Evolutionary conservation across 495 filamentous ascomycete genomes (phyloP).

Genomic region (Talaromyces proteolyticus): DNA sequence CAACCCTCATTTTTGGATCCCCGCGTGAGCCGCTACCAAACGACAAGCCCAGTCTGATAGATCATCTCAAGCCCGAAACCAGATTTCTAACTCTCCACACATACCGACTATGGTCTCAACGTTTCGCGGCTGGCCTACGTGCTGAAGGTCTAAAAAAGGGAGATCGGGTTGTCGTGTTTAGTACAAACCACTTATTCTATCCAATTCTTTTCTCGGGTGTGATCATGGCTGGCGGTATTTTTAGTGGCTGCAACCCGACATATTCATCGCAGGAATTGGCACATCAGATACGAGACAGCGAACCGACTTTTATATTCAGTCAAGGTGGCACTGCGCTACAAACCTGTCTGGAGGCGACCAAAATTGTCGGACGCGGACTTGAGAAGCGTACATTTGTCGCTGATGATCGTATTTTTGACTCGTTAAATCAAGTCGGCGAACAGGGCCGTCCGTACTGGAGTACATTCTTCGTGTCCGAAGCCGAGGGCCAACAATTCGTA

Average conservation of each 20-base stretch:
- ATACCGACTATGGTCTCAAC: constrained; percentile 65
- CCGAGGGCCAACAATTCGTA: neutral
- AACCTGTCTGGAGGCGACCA: constrained; percentile 6
- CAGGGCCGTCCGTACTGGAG: constrained; percentile 17
- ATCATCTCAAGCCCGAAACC: constrained; percentile 45
- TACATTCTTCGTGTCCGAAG: constrained; percentile 20
- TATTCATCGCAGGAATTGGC: constrained; percentile 35
- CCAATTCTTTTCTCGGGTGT: constrained; percentile 63
- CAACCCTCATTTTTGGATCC: constrained; percentile 42
- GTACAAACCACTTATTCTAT: constrained; percentile 68
- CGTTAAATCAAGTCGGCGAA: constrained; percentile 19
- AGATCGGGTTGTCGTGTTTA: constrained; percentile 70
- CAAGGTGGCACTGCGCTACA: constrained; percentile 4
- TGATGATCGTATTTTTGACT: constrained; percentile 24
- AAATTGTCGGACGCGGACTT: constrained; percentile 23
- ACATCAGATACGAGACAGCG: constrained; percentile 35
- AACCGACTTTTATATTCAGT: constrained; percentile 32
- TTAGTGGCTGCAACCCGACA: constrained; percentile 55
- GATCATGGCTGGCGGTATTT: constrained; percentile 73
- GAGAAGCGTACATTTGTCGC: constrained; percentile 24
- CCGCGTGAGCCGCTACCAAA: constrained; percentile 38
- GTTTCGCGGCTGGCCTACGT: constrained; percentile 64
- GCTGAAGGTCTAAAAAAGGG: constrained; percentile 58
- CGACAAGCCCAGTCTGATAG: constrained; percentile 33
- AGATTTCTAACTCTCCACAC: constrained; percentile 48